A percentile compares a stretch with the other conserved stretches of the same genome.
phyloP scores from a whole-genome alignment of 768 basidiomycete species.

The Hypholoma fasciculare region DNA sequence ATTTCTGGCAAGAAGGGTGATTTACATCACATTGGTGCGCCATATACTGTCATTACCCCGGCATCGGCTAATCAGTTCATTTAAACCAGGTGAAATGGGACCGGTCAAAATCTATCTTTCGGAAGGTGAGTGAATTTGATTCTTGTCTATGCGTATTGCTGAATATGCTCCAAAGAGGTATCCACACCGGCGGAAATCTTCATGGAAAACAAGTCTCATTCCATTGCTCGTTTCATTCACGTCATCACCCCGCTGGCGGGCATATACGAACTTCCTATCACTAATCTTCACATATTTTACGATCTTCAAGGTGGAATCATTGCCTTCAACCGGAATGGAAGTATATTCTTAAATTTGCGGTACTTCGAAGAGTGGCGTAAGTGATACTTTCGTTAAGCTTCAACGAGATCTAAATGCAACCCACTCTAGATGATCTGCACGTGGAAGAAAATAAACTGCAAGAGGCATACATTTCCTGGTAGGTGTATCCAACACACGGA shows the following conservation, averaged over 20 bases:
- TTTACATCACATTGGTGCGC: slow-evolving; percentile 59
- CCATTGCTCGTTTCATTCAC: slow-evolving; percentile 71
- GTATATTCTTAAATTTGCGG: slow-evolving; percentile 85
- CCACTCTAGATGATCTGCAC: slow-evolving; percentile 62
- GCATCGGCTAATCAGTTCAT: not conserved
- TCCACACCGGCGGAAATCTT: slow-evolving; percentile 43
- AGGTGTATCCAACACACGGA: slow-evolving; percentile 12
- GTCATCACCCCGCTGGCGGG: slow-evolving; percentile 64
- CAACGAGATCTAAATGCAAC: not conserved
- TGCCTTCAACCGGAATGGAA: slow-evolving; percentile 90
- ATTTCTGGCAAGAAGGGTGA: slow-evolving; percentile 63
- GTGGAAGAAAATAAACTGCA: slow-evolving; percentile 52
- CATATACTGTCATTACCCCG: not conserved
- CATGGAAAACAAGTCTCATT: slow-evolving; percentile 51
- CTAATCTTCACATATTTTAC: slow-evolving; percentile 84
- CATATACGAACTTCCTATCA: slow-evolving; percentile 73
- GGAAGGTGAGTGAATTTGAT: slow-evolving; percentile 42
- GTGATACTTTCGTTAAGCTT: slow-evolving; percentile 25
- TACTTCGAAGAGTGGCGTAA: slow-evolving; percentile 88
- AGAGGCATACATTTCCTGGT: slow-evolving; percentile 85
- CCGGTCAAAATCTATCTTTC: slow-evolving; percentile 63
- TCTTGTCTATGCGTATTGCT: not conserved
- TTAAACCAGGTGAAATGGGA: slow-evolving; percentile 54
- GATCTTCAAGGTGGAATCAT: slow-evolving; percentile 80
- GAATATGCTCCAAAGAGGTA: slow-evolving; percentile 45